These are phyloP conservation scores for Crataegus laevigata DNA, from an alignment of 306 rosid genomes.

Conservation along the genomic window DNA sequence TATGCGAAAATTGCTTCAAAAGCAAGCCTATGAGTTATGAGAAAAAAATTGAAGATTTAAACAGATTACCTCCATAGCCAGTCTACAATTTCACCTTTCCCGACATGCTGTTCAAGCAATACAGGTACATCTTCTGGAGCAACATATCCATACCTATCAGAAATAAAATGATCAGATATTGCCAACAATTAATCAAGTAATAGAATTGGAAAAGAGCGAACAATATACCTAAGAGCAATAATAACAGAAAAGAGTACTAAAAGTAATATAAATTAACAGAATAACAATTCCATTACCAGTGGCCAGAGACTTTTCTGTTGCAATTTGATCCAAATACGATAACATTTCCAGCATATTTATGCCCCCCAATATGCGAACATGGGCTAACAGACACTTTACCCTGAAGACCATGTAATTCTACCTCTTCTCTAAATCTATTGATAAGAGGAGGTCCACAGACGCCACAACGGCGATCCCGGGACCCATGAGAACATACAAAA, in stretches of 20 bases:
- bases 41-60: not conserved
- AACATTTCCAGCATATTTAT: slow-evolving; percentile 86
- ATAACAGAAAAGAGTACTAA: not conserved
- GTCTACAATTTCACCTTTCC: slow-evolving; percentile 62
- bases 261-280: not conserved
- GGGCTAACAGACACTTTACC: slow-evolving; percentile 84
- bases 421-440: slow-evolving; percentile 69
- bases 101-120: slow-evolving; percentile 72
- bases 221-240: not conserved
- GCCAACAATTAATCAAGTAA: slow-evolving; percentile 8
- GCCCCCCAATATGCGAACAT: slow-evolving; percentile 90
- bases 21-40: not conserved
- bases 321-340: slow-evolving; percentile 59
- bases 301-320: slow-evolving; percentile 68
- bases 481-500: slow-evolving; percentile 87
- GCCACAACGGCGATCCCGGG: slow-evolving; percentile 92
- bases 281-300: slow-evolving; percentile 51
- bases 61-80: slow-evolving; percentile 69
- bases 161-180: not conserved
- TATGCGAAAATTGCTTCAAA: not conserved
- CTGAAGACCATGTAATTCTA: slow-evolving; percentile 58
- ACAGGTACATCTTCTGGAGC: slow-evolving; percentile 67
- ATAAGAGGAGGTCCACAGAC: slow-evolving; percentile 87
- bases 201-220: not conserved
- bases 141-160: slow-evolving; percentile 87